Evolutionary conservation across 768 basidiomycete genomes (phyloP).

Genomic region (Lactarius evosmus): DNA sequence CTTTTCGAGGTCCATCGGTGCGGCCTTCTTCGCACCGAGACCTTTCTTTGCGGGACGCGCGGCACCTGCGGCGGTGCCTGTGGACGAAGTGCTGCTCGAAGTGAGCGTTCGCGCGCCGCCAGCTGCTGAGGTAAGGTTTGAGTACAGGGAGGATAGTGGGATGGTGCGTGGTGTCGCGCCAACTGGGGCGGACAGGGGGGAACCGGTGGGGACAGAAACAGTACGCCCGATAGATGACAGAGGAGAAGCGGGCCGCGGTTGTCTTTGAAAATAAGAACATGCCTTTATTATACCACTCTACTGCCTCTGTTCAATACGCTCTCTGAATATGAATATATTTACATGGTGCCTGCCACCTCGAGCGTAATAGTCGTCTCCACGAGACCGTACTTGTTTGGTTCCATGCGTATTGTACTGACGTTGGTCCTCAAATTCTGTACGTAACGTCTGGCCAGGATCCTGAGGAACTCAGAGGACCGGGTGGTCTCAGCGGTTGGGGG

Average conservation of each 20-base stretch:
- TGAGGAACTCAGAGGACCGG: background rate
- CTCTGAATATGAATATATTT: background rate
- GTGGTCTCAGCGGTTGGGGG: background rate
- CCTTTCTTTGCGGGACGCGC: conserved; percentile 72
- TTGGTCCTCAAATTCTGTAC: background rate
- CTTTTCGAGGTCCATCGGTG: conserved; percentile 90
- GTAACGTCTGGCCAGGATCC: background rate
- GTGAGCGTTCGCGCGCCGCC: conserved; percentile 46
- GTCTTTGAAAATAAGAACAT: no score
- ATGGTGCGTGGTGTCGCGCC: conserved; percentile 55
- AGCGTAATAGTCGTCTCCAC: background rate
- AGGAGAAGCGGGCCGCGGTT: conserved; percentile 30
- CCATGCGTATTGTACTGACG: background rate
- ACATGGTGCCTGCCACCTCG: background rate
- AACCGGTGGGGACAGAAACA: conserved; percentile 20
- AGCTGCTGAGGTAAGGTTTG: conserved; percentile 42
- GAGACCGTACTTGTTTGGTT: background rate
- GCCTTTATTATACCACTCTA: no score
- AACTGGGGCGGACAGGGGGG: conserved; percentile 28
- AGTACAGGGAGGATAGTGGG: conserved; percentile 59
- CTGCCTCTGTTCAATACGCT: background rate
- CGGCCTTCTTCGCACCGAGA: conserved; percentile 83
- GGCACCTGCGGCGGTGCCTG: conserved; percentile 33
- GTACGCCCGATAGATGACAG: conserved; percentile 20
- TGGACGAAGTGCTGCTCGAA: conserved; percentile 33